A percentile compares a stretch with the other conserved stretches of the same genome.
These are phyloP conservation scores for Gnaphalium uliginosum DNA, from an alignment of 129 eudicot species.

Conservation along the genomic window DNA sequence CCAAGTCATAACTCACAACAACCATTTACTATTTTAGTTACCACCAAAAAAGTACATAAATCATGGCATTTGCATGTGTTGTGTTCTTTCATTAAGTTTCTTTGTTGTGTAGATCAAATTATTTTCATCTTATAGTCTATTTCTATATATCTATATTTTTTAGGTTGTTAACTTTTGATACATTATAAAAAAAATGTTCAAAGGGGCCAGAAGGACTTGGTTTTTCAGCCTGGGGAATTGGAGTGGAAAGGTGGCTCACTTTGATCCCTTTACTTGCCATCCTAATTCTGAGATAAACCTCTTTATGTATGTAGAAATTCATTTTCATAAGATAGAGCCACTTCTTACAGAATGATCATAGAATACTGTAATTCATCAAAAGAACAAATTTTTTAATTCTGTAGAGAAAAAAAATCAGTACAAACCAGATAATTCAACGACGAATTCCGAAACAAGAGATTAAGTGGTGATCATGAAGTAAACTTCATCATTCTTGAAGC, in stretches of 20 bases:
- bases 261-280: neutral
- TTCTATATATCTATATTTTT: too few species aligned
- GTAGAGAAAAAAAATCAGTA: neutral
- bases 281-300: neutral
- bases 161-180: neutral
- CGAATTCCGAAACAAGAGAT: neutral
- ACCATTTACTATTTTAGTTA: neutral
- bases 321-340: neutral
- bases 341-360: neutral
- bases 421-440: neutral
- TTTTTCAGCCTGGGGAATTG: neutral
- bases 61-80: neutral
- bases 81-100: neutral
- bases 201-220: too few species aligned
- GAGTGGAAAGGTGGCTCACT: neutral
- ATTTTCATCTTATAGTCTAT: neutral
- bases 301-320: neutral
- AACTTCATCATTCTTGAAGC: neutral
- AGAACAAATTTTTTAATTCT: neutral
- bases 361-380: neutral
- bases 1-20: neutral
- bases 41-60: neutral
- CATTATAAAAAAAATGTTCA: too few species aligned
- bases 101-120: neutral
- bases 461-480: neutral